phyloP scores from a whole-genome alignment of 1,284 basidiomycete genomes.

The Sporisorium iseilematis-ciliati region DNA sequence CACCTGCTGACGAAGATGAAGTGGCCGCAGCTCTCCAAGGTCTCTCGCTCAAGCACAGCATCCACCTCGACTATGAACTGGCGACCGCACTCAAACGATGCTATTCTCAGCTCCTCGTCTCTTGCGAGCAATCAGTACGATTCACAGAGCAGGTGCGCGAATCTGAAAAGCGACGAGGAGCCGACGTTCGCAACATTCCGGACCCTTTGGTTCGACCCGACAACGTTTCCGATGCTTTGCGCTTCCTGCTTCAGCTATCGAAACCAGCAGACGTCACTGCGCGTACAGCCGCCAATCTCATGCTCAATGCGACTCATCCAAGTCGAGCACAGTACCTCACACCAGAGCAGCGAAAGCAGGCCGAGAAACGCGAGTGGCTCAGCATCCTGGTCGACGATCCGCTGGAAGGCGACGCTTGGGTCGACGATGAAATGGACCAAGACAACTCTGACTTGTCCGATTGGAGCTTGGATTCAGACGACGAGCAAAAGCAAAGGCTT shows the following conservation, averaged over 20 bases:
- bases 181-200: slow-evolving; percentile 14
- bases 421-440: slow-evolving; percentile 11
- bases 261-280: slow-evolving; percentile 41
- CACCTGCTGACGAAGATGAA: slow-evolving; percentile 34
- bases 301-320: slow-evolving; percentile 34
- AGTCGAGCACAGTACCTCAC: slow-evolving; percentile 36
- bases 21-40: slow-evolving; percentile 34
- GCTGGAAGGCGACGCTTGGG: slow-evolving; percentile 34
- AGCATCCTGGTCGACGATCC: slow-evolving; percentile 42
- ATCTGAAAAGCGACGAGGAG: slow-evolving; percentile 17
- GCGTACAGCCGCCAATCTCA: slow-evolving; percentile 38
- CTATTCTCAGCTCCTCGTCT: slow-evolving; percentile 28
- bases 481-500: slow-evolving; percentile 12
- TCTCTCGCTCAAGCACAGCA: slow-evolving; percentile 44
- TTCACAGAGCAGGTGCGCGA: slow-evolving; percentile 26
- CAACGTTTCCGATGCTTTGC: slow-evolving; percentile 38
- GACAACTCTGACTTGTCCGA: slow-evolving; percentile 39
- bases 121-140: slow-evolving; percentile 22
- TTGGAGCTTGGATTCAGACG: slow-evolving; percentile 41
- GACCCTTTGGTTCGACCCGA: slow-evolving; percentile 40
- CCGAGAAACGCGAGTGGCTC: slow-evolving; percentile 41
- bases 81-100: slow-evolving; percentile 29
- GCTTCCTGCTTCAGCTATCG: slow-evolving; percentile 36
- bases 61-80: slow-evolving; percentile 46
- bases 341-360: slow-evolving; percentile 36